These are phyloP conservation scores for Ophiostoma sp. DNA, from an alignment of 2,329 filamentous ascomycete genomes.

Conservation along the genomic window DNA sequence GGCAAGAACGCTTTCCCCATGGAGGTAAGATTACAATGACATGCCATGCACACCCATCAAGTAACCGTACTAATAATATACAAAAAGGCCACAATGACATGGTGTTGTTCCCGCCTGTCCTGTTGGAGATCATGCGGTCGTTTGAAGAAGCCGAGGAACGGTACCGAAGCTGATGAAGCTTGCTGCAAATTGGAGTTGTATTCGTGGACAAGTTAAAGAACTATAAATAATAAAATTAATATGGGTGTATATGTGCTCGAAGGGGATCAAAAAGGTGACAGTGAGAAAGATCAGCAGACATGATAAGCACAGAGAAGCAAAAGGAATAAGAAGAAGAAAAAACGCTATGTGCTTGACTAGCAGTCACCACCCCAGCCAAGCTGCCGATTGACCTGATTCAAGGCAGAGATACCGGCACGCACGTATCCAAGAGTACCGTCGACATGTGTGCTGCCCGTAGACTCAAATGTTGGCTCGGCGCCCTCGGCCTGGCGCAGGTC, in stretches of 20 bases:
- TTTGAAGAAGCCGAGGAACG: slow-evolving; percentile 43
- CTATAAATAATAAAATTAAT: neutral
- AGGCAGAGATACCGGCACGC: slow-evolving; percentile 45
- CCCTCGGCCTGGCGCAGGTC: slow-evolving; percentile 46
- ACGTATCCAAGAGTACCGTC: slow-evolving; percentile 41
- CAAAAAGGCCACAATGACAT: slow-evolving; percentile 62
- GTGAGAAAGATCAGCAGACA: no score
- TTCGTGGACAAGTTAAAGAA: neutral
- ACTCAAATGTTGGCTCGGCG: slow-evolving; percentile 35
- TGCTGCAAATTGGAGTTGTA: neutral
- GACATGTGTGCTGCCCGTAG: slow-evolving; percentile 37
- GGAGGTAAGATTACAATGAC: slow-evolving; percentile 44
- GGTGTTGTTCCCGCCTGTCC: slow-evolving; percentile 58
- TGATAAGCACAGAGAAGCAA: neutral
- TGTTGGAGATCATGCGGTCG: slow-evolving; percentile 58
- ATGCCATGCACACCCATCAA: neutral
- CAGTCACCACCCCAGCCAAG: slow-evolving; percentile 47
- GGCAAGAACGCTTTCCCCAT: slow-evolving; percentile 50
- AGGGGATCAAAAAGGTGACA: neutral
- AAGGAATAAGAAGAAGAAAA: neutral
- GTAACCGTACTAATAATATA: neutral
- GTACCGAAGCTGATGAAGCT: neutral
- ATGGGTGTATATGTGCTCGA: neutral
- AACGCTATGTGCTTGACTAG: slow-evolving; percentile 3
- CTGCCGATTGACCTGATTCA: slow-evolving; percentile 49